Evolutionary conservation across 345 rosid species (phyloP).

Genomic region (Lagerstroemia speciosa): DNA sequence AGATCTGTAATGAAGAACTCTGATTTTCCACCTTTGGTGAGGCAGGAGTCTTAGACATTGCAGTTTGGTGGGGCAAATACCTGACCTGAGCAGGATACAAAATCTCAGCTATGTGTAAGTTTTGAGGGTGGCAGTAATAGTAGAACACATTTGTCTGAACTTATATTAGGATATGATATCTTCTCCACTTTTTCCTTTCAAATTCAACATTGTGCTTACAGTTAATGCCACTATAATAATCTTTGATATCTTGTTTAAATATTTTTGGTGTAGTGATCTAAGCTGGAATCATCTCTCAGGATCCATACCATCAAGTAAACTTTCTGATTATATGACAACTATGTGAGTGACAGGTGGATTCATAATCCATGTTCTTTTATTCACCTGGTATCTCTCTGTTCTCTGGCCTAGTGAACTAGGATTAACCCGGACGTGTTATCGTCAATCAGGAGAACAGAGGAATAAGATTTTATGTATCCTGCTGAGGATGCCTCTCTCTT

Average conservation of each 20-base stretch:
- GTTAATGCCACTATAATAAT: conserved; percentile 3
- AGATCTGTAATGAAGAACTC: not conserved
- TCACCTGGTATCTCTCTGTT: not conserved
- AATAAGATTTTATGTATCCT: not conserved
- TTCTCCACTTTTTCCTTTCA: not conserved
- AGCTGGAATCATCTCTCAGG: conserved; percentile 63
- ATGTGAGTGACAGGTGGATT: conserved; percentile 35
- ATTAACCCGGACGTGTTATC: not conserved
- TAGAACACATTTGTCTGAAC: not conserved
- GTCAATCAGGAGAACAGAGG: too few relatives aligned
- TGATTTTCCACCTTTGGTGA: conserved; percentile 13
- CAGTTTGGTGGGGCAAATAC: conserved; percentile 60
- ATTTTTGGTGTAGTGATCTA: conserved; percentile 53
- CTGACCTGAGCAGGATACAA: conserved; percentile 59
- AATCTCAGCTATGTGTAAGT: conserved; percentile 60
- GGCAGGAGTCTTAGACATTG: conserved; percentile 89
- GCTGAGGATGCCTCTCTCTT: not conserved
- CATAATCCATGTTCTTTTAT: conserved; percentile 4
- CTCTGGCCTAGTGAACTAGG: conserved; percentile 1
- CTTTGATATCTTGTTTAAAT: conserved; percentile 13
- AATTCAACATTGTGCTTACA: not conserved
- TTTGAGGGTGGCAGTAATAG: not conserved
- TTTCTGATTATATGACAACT: conserved; percentile 56
- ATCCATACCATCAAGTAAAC: conserved; percentile 49
- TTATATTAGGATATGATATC: not conserved